Evolutionary conservation across 352 stramenopile species (phyloP).

Genomic region (Globisporangium middletonii): DNA sequence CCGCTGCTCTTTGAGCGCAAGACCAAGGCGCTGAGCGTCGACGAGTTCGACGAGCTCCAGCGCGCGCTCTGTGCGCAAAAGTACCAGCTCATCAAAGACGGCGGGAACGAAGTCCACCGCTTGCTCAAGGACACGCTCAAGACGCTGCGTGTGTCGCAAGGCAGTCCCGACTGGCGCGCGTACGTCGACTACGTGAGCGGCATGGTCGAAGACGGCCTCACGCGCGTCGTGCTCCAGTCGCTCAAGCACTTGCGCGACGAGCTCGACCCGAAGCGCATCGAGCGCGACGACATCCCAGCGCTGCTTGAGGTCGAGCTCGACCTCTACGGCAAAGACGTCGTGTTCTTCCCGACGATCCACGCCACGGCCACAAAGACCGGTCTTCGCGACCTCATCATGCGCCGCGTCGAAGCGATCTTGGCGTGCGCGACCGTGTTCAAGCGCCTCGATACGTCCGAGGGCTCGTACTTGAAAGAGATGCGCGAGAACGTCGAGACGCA

Average conservation of each 20-base stretch:
- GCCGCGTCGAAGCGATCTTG: constrained; percentile 63
- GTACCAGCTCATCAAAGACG: constrained; percentile 86
- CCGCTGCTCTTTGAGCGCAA: constrained; percentile 85
- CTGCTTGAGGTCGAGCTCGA: constrained; percentile 91
- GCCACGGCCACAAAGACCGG: constrained; percentile 37
- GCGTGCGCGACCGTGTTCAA: constrained; percentile 67
- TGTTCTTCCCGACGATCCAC: constrained; percentile 73
- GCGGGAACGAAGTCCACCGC: constrained; percentile 80
- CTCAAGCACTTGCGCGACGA: constrained; percentile 71
- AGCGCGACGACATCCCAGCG: constrained; percentile 77
- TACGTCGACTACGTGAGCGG: constrained; percentile 92
- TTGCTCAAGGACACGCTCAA: constrained; percentile 90
- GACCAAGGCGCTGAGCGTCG: constrained; percentile 68
- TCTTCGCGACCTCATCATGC: constrained; percentile 59
- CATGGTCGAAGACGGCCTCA: constrained; percentile 83
- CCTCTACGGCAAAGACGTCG: constrained; percentile 78
- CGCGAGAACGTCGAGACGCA: constrained; percentile 77
- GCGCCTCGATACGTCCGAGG: constrained; percentile 81
- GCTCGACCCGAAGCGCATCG: constrained; percentile 76
- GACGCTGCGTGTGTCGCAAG: constrained; percentile 83
- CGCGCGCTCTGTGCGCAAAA: constrained; percentile 64
- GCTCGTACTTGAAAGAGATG: constrained; percentile 88
- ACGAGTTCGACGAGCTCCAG: constrained; percentile 87
- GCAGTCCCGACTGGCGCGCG: constrained; percentile 89
- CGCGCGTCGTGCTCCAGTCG: constrained; percentile 65